Evolutionary conservation across 2,329 filamentous ascomycete genomes (phyloP).

Genomic region (Whalleya microplaca): DNA sequence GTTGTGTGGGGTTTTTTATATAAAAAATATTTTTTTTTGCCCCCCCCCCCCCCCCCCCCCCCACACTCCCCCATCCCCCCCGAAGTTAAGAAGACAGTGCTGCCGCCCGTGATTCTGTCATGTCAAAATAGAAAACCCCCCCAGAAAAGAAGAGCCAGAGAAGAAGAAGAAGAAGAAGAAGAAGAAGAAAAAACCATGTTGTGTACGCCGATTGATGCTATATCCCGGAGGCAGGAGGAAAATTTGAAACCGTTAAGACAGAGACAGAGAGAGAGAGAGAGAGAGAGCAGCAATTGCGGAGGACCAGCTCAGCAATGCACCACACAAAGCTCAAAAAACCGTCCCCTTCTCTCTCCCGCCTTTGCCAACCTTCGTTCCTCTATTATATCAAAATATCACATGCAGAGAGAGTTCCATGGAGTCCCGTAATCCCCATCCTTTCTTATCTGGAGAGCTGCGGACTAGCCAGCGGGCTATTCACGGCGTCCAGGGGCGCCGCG

Average conservation of each 20-base stretch:
- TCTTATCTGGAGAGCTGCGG: conserved; percentile 33
- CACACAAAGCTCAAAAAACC: neutral
- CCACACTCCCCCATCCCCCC: too few relatives aligned
- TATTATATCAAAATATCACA: neutral
- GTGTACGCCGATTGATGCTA: conserved; percentile 36
- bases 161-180: too few relatives aligned
- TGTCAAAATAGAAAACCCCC: conserved; percentile 16
- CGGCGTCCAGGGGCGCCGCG: conserved; percentile 78
- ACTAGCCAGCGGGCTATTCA: conserved; percentile 56
- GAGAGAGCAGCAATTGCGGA: conserved; percentile 15
- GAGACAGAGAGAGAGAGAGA: too few relatives aligned
- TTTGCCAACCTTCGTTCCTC: conserved; percentile 14
- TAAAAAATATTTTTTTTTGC: too few relatives aligned
- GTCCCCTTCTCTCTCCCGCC: conserved; percentile 5
- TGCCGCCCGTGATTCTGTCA: conserved; percentile 17
- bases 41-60: too few relatives aligned
- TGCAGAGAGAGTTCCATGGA: too few relatives aligned
- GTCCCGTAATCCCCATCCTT: neutral
- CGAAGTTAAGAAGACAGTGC: conserved; percentile 26
- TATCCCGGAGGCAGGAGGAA: conserved; percentile 23
- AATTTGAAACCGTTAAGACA: too few relatives aligned
- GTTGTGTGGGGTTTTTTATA: too few relatives aligned
- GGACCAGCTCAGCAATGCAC: conserved; percentile 24
- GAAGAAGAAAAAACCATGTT: conserved; percentile 1
- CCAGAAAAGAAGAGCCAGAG: too few relatives aligned